A percentile compares a stretch with the other conserved stretches of the same genome.
Evolutionary conservation across 2,329 filamentous ascomycete genomes (phyloP).

Genomic region (Orbilia brochopaga): DNA sequence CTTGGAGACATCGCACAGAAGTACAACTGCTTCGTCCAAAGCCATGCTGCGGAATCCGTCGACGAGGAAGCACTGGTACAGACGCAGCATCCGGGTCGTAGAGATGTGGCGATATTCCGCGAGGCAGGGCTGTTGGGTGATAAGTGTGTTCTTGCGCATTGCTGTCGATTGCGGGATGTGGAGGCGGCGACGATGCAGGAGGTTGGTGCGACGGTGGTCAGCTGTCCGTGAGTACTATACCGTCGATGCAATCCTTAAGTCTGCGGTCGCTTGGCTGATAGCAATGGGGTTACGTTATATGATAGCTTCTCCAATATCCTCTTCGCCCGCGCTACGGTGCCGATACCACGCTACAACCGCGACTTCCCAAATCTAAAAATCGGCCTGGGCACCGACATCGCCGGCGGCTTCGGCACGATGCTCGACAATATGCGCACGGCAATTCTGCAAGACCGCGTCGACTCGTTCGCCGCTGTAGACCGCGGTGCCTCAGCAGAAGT

Average conservation of each 20-base stretch:
- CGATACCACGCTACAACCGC: conserved; percentile 50
- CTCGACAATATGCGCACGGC: conserved; percentile 52
- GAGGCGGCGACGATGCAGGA: conserved; percentile 60
- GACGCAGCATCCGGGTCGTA: conserved; percentile 48
- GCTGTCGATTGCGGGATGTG: conserved; percentile 67
- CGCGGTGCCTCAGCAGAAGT: neutral
- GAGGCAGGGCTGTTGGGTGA: conserved; percentile 60
- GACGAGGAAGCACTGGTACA: conserved; percentile 52
- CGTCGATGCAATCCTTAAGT: neutral
- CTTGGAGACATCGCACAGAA: conserved; percentile 64
- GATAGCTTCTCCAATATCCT: conserved; percentile 53
- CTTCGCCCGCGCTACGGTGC: conserved; percentile 53
- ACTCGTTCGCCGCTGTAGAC: conserved; percentile 45
- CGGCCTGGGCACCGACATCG: conserved; percentile 53
- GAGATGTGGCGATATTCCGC: conserved; percentile 52
- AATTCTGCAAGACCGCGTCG: conserved; percentile 53
- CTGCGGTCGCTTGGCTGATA: neutral
- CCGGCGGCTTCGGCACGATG: conserved; percentile 52
- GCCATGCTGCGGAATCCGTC: conserved; percentile 54
- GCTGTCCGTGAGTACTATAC: conserved; percentile 53
- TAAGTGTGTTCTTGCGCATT: conserved; percentile 70
- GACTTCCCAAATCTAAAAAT: conserved; percentile 51
- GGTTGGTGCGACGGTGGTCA: conserved; percentile 50
- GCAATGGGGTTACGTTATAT: no score
- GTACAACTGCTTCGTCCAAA: conserved; percentile 57